Evolutionary conservation across 768 basidiomycete species (phyloP).

Genomic region (Pleurotus citrinopileatus): DNA sequence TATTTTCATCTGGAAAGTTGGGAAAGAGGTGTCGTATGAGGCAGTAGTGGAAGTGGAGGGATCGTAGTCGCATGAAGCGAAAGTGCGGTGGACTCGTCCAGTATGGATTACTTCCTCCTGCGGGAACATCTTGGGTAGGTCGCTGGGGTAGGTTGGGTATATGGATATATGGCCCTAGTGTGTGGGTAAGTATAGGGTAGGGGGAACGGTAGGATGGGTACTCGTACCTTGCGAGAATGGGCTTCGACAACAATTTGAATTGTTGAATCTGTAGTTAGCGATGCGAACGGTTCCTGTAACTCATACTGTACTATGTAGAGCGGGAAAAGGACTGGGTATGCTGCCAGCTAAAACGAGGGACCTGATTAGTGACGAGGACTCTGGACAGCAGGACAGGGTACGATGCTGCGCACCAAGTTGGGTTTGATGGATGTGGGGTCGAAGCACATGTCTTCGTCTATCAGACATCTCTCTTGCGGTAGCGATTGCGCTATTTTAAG

Average conservation of each 20-base stretch:
- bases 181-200: neutral
- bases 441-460: slow-evolving; percentile 37
- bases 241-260: slow-evolving; percentile 29
- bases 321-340: slow-evolving; percentile 63
- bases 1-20: slow-evolving; percentile 4
- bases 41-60: neutral
- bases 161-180: slow-evolving; percentile 15
- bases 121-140: neutral
- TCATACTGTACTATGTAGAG: slow-evolving; percentile 57
- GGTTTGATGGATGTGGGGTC: slow-evolving; percentile 40
- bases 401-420: slow-evolving; percentile 36
- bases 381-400: neutral
- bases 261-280: slow-evolving; percentile 14
- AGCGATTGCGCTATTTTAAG: slow-evolving; percentile 29
- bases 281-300: slow-evolving; percentile 14
- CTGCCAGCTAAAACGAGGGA: slow-evolving; percentile 41
- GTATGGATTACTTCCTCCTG: slow-evolving; percentile 14
- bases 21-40: slow-evolving; percentile 12
- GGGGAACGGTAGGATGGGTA: neutral
- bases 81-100: slow-evolving; percentile 13
- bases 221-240: slow-evolving; percentile 24
- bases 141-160: slow-evolving; percentile 9
- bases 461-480: slow-evolving; percentile 30
- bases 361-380: slow-evolving; percentile 11
- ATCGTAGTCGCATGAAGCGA: slow-evolving; percentile 5